Base-by-base conservation (phyloP, 2,329 filamentous ascomycete genomes). In the Thelonectria rubi region DNA sequence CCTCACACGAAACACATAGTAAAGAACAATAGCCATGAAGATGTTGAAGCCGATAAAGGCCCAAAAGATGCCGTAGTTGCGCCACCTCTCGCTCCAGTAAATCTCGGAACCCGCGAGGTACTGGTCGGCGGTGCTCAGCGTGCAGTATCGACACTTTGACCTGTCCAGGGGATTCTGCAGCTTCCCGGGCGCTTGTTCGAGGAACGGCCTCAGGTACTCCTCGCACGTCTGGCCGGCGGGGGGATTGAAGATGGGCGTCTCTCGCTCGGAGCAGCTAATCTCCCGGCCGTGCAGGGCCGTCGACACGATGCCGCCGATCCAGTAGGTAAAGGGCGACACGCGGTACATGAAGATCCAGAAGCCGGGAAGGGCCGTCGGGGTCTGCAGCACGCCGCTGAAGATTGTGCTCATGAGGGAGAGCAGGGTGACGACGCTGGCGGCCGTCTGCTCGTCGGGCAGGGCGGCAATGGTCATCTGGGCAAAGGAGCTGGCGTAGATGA, bases 291-390 rank as follows among this genome's bases (percentile, higher is more conserved):
- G 82, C 2, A 93, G 79, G 72, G 89, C 85, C 0, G 89, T 91
- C 1, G 87, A 81, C 2, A 91, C 82, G 75, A 93, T 88, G 11
- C 87, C 89, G 1, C 82, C 82, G 60, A 93, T 86, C 81, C 82
- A 86, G 75, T 91, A 92, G 0, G 87, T 91, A 61, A 91, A 88
- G 0, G 88, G 88, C 0, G 84, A 87, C 11, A 87, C 80, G 24
- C 86, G 83, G 75, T 92, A 78, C 90, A 92, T 92, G 78, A 91
- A 92, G 63, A 87, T 86, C 90, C 90, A 93, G 79, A 93, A 93
- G 0, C 86, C 82, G 0, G 90, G 90, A 1, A 93, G 80, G 0
- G 82, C 80, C 3, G 71, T 62, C 0, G 88, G 84, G 0, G 82
- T 75, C 62, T 89, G 86, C 55, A 92, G 77, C 3, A 92, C 89